Conservation (phyloP, 768 basidiomycete species). For the Suillus cothurnatus region DNA sequence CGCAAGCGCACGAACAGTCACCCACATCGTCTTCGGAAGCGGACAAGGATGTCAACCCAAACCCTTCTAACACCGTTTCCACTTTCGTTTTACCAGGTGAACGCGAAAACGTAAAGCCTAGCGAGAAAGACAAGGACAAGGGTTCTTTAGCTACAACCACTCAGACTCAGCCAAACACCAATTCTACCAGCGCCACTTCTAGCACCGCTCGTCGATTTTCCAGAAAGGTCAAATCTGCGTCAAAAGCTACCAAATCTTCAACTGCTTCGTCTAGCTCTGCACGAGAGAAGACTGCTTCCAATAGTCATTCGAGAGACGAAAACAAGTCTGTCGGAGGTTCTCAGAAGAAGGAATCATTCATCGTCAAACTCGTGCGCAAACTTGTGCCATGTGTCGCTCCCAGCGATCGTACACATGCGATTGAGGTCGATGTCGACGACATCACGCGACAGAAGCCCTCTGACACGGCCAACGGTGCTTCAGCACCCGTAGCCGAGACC, state of each 20-base stretch:
- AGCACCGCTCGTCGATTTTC: slow-evolving; percentile 32
- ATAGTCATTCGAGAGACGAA: slow-evolving; percentile 35
- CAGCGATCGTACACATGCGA: slow-evolving; percentile 44
- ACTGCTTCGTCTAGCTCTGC: slow-evolving; percentile 18
- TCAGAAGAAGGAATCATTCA: slow-evolving; percentile 52
- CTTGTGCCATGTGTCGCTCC: slow-evolving; percentile 70
- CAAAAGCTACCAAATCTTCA: slow-evolving; percentile 20
- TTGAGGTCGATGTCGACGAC: slow-evolving; percentile 42
- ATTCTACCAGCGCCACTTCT: slow-evolving; percentile 23
- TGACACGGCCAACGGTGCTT: slow-evolving; percentile 21
- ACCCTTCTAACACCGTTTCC: slow-evolving; percentile 36
- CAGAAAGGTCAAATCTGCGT: slow-evolving; percentile 25
- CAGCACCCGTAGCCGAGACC: slow-evolving; percentile 21
- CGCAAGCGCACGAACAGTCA: slow-evolving; percentile 31
- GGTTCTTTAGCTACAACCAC: slow-evolving; percentile 47
- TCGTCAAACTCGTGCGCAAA: slow-evolving; percentile 59
- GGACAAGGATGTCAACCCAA: slow-evolving; percentile 39
- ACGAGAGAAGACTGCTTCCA: slow-evolving; percentile 34
- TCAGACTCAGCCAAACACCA: slow-evolving; percentile 42
- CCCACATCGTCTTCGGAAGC: slow-evolving; percentile 35
- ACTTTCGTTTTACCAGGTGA: slow-evolving; percentile 36
- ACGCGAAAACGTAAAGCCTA: slow-evolving; percentile 32
- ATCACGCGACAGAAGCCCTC: slow-evolving; percentile 20
- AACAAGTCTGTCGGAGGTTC: slow-evolving; percentile 38
- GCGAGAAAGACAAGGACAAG: slow-evolving; percentile 46